These are phyloP conservation scores for Miscanthus lutarioriparius DNA, from an alignment of 176 grass and related monocot species.

Conservation along the genomic window DNA sequence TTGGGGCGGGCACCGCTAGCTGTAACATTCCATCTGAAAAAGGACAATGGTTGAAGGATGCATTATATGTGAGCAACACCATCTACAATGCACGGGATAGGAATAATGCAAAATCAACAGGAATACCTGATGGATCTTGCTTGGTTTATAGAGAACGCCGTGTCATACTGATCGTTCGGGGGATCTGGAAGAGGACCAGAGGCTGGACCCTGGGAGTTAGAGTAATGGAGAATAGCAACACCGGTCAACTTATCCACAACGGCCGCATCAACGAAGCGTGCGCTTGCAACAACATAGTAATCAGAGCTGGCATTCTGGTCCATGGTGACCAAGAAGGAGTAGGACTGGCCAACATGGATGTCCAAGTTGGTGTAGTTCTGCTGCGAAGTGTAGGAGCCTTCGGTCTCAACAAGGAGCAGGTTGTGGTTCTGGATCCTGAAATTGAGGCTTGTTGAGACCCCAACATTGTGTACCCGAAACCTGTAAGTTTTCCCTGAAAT, in stretches of 20 bases:
- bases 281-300: constrained; percentile 82
- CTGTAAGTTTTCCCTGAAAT: constrained; percentile 84
- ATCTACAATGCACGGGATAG: background rate
- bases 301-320: constrained; percentile 83
- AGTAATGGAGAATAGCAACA: constrained; percentile 83
- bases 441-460: constrained; percentile 79
- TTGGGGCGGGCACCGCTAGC: constrained; percentile 87
- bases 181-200: constrained; percentile 78
- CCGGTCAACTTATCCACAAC: constrained; percentile 62
- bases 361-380: constrained; percentile 96
- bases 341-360: constrained; percentile 92
- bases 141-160: constrained; percentile 84
- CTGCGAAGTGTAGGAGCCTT: constrained; percentile 93
- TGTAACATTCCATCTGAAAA: constrained; percentile 87
- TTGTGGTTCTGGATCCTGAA: constrained; percentile 92
- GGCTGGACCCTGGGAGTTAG: constrained; percentile 71
- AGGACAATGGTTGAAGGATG: constrained; percentile 10
- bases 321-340: constrained; percentile 90
- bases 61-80: constrained; percentile 3
- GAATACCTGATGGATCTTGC: constrained; percentile 87
- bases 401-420: constrained; percentile 78
- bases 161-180: constrained; percentile 80
- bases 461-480: constrained; percentile 85
- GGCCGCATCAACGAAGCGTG: constrained; percentile 55
- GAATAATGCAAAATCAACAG: background rate